Evolutionary conservation across 148 eudicot species (phyloP).

Genomic region (Rheum nobile): DNA sequence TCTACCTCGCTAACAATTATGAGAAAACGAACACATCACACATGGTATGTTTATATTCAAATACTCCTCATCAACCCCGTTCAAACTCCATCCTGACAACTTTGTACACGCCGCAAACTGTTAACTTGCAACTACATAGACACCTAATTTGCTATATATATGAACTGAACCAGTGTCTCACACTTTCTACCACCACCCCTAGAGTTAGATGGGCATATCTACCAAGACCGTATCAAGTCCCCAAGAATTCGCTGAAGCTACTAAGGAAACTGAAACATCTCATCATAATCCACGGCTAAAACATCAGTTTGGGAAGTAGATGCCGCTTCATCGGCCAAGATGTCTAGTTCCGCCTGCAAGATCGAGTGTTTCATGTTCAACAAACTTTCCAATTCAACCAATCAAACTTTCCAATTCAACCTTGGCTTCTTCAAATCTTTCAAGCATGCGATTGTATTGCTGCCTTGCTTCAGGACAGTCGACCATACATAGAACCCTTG

Average conservation of each 20-base stretch:
- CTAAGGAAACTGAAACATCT: too few relatives aligned
- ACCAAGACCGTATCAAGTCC: background rate
- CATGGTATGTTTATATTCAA: too few relatives aligned
- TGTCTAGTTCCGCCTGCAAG: slow-evolving; percentile 2
- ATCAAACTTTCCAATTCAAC: slow-evolving; percentile 24
- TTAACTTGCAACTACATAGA: background rate
- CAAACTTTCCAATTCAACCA: background rate
- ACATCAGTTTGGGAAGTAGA: slow-evolving; percentile 2
- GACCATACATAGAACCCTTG: slow-evolving; percentile 65
- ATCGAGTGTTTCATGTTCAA: background rate
- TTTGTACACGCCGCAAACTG: background rate
- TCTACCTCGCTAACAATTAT: too few relatives aligned
- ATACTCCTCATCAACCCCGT: too few relatives aligned
- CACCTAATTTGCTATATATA: too few relatives aligned
- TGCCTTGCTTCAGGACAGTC: too few relatives aligned
- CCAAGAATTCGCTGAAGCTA: background rate
- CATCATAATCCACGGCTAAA: background rate
- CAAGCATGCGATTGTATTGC: slow-evolving; percentile 78
- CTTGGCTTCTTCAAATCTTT: slow-evolving; percentile 68
- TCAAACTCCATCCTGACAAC: too few relatives aligned
- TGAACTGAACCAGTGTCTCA: too few relatives aligned
- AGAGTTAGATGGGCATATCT: background rate
- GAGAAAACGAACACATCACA: too few relatives aligned
- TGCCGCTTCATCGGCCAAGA: background rate
- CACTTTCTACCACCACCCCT: too few relatives aligned